These are phyloP conservation scores for Sarocladiaceae sp. DNA, from an alignment of 2,329 filamentous ascomycete species.

Conservation along the genomic window DNA sequence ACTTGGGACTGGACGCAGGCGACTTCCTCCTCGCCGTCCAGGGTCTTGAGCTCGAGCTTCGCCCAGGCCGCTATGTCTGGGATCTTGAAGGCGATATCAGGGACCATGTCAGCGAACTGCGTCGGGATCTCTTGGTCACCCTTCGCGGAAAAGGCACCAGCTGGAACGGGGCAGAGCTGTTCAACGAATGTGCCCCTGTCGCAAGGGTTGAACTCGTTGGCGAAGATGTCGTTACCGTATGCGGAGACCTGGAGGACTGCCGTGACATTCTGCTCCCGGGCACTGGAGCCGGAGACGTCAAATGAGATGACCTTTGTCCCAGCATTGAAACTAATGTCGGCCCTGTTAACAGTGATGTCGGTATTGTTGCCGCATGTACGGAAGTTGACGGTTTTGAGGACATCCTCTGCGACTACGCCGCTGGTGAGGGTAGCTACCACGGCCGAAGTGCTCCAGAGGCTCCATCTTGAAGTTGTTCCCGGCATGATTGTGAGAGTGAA, in stretches of 20 bases:
- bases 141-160: conserved; percentile 66
- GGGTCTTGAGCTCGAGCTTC: conserved; percentile 66
- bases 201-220: conserved; percentile 81
- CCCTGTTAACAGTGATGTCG: conserved; percentile 64
- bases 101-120: conserved; percentile 70
- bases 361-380: conserved; percentile 56
- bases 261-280: conserved; percentile 71
- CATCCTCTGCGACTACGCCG: conserved; percentile 59
- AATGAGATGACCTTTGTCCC: conserved; percentile 70
- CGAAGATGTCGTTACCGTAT: conserved; percentile 79
- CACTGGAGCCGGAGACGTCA: conserved; percentile 75
- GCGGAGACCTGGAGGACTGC: conserved; percentile 73
- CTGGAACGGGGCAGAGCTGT: conserved; percentile 81
- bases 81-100: conserved; percentile 81
- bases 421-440: conserved; percentile 31
- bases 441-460: conserved; percentile 26
- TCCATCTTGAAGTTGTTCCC: conserved; percentile 24
- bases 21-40: conserved; percentile 57
- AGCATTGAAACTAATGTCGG: conserved; percentile 78
- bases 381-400: conserved; percentile 80
- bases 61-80: conserved; percentile 88
- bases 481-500: conserved; percentile 25
- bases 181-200: conserved; percentile 59
- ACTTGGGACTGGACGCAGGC: conserved; percentile 82
- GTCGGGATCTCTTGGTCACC: conserved; percentile 70